These are phyloP conservation scores for Tulasnella sp. DNA, from an alignment of 768 basidiomycete genomes.

Conservation along the genomic window DNA sequence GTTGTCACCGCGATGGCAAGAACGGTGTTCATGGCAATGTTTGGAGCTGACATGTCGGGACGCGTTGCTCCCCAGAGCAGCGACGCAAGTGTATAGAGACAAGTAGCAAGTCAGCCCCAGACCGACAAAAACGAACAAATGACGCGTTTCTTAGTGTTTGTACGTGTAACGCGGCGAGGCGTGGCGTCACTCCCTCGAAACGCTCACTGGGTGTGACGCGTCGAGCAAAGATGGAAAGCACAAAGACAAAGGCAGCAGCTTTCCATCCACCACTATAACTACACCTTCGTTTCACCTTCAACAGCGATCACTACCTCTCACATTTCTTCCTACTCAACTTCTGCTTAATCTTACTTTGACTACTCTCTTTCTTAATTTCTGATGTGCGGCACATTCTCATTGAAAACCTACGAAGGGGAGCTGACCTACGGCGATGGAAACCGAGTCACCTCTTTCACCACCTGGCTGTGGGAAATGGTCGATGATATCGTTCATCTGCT, in stretches of 20 bases:
- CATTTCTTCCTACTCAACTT: not conserved
- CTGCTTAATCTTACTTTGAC: not conserved
- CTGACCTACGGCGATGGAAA: conserved; percentile 1
- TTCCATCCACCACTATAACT: not conserved
- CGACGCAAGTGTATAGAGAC: not conserved
- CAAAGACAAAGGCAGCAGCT: not conserved
- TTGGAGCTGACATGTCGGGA: not conserved
- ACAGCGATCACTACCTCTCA: not conserved
- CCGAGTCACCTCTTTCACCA: not conserved
- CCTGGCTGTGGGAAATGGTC: not conserved
- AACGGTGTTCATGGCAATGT: too few species aligned
- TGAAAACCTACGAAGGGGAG: conserved; percentile 1
- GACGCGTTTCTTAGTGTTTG: not conserved
- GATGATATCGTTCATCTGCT: not conserved
- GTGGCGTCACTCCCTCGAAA: not conserved
- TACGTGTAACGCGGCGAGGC: not conserved
- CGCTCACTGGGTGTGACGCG: not conserved
- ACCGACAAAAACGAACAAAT: not conserved
- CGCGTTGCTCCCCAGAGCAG: too few species aligned
- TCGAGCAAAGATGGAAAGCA: not conserved
- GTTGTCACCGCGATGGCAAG: too few species aligned
- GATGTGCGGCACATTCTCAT: conserved; percentile 15
- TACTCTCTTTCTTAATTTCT: not conserved
- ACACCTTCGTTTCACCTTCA: not conserved
- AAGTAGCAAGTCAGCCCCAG: not conserved